Conservation (phyloP, 768 basidiomycete genomes). For the Thelephora aurantiotincta region DNA sequence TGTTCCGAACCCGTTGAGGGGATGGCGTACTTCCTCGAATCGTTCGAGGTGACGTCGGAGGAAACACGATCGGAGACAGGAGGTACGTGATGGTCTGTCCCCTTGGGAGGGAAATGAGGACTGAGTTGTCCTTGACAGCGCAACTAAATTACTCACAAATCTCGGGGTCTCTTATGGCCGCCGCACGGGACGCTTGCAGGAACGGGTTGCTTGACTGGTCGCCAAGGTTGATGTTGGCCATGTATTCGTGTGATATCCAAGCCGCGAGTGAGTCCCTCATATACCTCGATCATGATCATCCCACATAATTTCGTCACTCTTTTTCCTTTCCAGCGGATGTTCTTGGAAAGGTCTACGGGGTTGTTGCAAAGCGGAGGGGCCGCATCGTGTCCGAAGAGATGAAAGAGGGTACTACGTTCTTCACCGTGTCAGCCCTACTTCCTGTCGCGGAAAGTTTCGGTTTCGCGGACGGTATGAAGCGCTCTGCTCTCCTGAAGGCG, state of each 20-base stretch:
- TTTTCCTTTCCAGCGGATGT: constrained; percentile 60
- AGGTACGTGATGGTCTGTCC: constrained; percentile 26
- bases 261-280: constrained; percentile 63
- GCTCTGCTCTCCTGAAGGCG: constrained; percentile 1
- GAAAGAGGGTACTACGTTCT: constrained; percentile 95
- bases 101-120: constrained; percentile 2
- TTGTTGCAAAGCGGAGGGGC: constrained; percentile 83
- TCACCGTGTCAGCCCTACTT: constrained; percentile 79
- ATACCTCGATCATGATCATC: not conserved
- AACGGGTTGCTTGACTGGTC: constrained; percentile 94
- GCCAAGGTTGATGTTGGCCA: constrained; percentile 89
- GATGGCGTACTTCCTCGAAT: constrained; percentile 81
- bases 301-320: constrained; percentile 6
- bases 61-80: constrained; percentile 48
- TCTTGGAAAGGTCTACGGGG: constrained; percentile 92
- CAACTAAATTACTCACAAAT: constrained; percentile 65
- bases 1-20: constrained; percentile 94
- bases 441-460: constrained; percentile 98
- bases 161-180: constrained; percentile 81
- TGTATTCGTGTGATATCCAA: constrained; percentile 98
- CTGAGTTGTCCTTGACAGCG: not conserved
- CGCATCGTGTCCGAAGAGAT: constrained; percentile 94
- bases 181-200: constrained; percentile 79
- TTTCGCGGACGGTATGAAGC: constrained; percentile 75
- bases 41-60: constrained; percentile 42